Base-by-base conservation (phyloP, 1,284 basidiomycete genomes). In the Cryptococcus depauperatus region DNA sequence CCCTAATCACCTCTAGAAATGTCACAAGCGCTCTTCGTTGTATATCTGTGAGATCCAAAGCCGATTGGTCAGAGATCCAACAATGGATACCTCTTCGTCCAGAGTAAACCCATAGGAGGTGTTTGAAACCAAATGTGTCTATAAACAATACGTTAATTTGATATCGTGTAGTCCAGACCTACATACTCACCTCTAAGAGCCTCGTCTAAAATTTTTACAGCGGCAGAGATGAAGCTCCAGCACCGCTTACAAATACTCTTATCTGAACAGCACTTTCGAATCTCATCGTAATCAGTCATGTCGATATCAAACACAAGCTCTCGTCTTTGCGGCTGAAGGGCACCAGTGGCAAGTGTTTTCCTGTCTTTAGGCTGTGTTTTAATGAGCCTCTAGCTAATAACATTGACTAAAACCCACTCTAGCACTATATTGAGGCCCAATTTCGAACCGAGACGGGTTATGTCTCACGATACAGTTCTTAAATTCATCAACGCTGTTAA, bases 221-320 rank as follows among this genome's bases (percentile, higher is more conserved):
- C 95, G 16, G 85, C 84, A 11, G 86, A 79, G 59, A 99, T 96
- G 73, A 92, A 97, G 1, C 77, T 79, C 93, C 95, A 98, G 73
- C 95, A 99, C 33, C 84, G 79, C 54, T 77, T 79, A 74, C 93
- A 98, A 69, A 99, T 96, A 48, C 79, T 83, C 46, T 92, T 89
- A 45, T 83, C 87, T 2, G 82, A 82, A 71, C 95, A 98, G 72
- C 95, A 99, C 0, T 89, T 96, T 42, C 95, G 83, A 60, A 98
- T 81, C 48, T 84, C 77, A 69, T 99, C 95, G 73, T 99, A 99
- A 72, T 99, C 93, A 14, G 93, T 95, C 92, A 99, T 96, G 71
- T 99, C 93, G 66, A 99, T 96, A 81, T 98, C 95, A 64, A 99
- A 96, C 1, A 99, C 95, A 26, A 99, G 82, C 69, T 98, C 93